These are phyloP conservation scores for Metschnikowia corniflorae DNA, from an alignment of 805 yeast genomes.

Conservation along the genomic window DNA sequence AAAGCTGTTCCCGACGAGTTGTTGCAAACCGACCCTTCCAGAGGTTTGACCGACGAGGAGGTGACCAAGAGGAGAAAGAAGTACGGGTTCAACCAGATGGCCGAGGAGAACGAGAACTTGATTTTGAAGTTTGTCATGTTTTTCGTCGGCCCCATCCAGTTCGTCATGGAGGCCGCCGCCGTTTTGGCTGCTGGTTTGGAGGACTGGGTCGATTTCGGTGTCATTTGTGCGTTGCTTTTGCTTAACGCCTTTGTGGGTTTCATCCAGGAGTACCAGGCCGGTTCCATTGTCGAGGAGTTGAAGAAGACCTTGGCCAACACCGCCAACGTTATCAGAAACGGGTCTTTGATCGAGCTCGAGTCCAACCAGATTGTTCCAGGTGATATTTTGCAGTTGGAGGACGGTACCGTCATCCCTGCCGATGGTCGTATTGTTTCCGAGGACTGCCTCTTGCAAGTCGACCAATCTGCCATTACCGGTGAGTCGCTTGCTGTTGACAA, in stretches of 20 bases:
- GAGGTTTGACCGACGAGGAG: constrained; percentile 76
- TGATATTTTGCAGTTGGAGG: constrained; percentile 89
- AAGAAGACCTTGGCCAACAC: constrained; percentile 91
- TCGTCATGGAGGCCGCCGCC: constrained; percentile 97
- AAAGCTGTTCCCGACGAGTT: constrained; percentile 84
- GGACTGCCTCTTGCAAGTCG: constrained; percentile 83
- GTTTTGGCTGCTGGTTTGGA: constrained; percentile 92
- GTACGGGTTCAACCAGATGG: constrained; percentile 87
- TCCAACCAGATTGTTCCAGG: constrained; percentile 92
- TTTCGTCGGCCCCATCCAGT: constrained; percentile 94
- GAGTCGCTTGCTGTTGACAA: constrained; percentile 95
- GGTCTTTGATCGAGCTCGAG: constrained; percentile 68
- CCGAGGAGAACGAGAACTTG: constrained; percentile 81
- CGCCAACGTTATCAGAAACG: constrained; percentile 83
- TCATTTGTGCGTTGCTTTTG: constrained; percentile 79
- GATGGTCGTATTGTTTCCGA: constrained; percentile 89
- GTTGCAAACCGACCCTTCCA: constrained; percentile 74
- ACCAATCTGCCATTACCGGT: constrained; percentile 97
- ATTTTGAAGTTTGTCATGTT: constrained; percentile 77
- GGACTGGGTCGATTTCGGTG: constrained; percentile 99
- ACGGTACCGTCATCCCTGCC: constrained; percentile 89
- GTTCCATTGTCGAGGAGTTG: constrained; percentile 94
- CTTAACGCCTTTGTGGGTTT: constrained; percentile 94
- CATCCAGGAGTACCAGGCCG: constrained; percentile 96
- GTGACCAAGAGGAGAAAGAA: constrained; percentile 82